Base-by-base conservation (phyloP, 805 yeast genomes). In the Yarrowia osloensis region DNA sequence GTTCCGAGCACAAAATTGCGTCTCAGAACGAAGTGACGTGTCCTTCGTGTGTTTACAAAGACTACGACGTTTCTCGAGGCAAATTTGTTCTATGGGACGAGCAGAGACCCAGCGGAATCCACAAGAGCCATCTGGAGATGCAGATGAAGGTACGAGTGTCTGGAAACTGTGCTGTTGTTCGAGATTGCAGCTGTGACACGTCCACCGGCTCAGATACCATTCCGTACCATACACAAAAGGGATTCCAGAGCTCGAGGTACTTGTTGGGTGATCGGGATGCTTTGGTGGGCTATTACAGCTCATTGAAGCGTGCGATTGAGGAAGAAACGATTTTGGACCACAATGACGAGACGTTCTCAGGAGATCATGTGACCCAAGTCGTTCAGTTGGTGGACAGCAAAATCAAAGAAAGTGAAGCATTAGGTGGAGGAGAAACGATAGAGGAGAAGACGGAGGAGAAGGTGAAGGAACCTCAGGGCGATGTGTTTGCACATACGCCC, bases 31-130 rank as follows among this genome's bases (percentile, higher is more conserved):
- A 61, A 4, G 33, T 61, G 15, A 44, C 52, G 3, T 61, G 66
- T 24, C 66, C 66, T 2, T 39, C 54, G 2, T 61, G 66, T 31
- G 52, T 61, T 2, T 40, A 57, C 37, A 39, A 40, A 15, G 63
- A 57, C 15, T 57, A n/a, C 15, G 49, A 57, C 7, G 63, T 57
- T 19, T 40, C 49, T 8, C 37, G 24, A 3, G 63, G 63, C 24
- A 35, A 37, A 12, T 57, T 57, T 40, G 63, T 57, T 13, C 15
- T 57, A 31, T 57, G 63, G 63, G 63, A 57, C 28, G 44, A 55
- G 33, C 4, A 12, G 12, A 2, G 8, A 6, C 22, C 17, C 7
- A 35, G 22, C 0, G 7, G 13, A 17, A 3, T 17, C 2, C 12
- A 35, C 0, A 33, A 54, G 33, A 7, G 13, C 12, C 35, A 24